Conservation (phyloP, 441 rosid species). For the Gossypium aridum region DNA sequence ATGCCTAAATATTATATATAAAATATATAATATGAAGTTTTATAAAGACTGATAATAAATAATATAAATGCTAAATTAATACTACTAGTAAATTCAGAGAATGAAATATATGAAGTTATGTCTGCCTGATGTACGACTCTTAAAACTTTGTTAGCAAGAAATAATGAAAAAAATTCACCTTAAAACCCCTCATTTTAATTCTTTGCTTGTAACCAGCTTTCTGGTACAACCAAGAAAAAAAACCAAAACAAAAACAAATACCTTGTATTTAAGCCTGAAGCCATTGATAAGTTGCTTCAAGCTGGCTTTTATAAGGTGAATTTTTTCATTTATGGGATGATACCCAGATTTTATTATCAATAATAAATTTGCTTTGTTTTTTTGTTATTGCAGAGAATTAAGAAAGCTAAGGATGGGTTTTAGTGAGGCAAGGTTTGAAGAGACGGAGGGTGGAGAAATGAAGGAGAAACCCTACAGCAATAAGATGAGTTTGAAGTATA, state of each 20-base stretch:
- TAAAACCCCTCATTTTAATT: background rate
- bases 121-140: background rate
- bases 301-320: constrained; percentile 5
- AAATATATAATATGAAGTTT: background rate
- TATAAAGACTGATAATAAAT: background rate
- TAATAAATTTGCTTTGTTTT: background rate
- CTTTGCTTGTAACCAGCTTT: background rate
- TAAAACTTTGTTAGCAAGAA: background rate
- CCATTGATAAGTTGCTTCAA: background rate
- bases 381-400: constrained; percentile 4
- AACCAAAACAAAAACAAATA: background rate
- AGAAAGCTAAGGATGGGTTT: constrained; percentile 5
- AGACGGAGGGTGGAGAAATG: constrained; percentile 7
- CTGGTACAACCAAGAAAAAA: background rate
- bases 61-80: background rate
- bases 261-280: background rate
- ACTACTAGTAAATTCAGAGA: constrained; percentile 3
- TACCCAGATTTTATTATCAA: background rate
- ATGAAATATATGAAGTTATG: background rate
- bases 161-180: background rate
- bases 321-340: background rate
- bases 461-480: constrained; percentile 18
- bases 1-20: no score
- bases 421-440: background rate
- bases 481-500: constrained; percentile 13